Percentiles rank a stretch among this genome's conserved stretches.
phyloP scores from a whole-genome alignment of 306 rosid genomes.

The Mucuna pruriens region DNA sequence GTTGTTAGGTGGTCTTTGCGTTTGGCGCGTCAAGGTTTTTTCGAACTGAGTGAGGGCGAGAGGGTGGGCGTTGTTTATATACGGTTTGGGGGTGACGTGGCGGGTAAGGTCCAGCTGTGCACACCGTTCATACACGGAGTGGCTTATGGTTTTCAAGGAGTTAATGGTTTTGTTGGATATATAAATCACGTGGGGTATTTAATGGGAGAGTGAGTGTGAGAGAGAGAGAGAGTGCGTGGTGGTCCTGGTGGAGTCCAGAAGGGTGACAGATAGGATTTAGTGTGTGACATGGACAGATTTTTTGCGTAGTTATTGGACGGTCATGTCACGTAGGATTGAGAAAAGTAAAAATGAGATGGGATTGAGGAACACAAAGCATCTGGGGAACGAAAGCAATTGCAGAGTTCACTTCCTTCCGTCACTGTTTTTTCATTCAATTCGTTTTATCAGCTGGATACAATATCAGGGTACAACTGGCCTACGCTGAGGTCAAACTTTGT shows the following conservation, averaged over 20 bases:
- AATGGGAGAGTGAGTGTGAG: background rate
- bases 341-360: no score
- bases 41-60: background rate
- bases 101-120: constrained; percentile 36
- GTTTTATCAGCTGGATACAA: no score
- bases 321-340: background rate
- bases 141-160: no score
- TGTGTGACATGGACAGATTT: background rate
- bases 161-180: background rate
- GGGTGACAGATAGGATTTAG: background rate
- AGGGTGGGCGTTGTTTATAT: constrained; percentile 37
- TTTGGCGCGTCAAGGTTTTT: background rate
- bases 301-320: background rate
- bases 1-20: background rate
- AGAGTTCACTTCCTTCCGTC: background rate
- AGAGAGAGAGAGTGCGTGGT: background rate
- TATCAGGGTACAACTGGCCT: no score
- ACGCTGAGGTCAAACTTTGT: no score
- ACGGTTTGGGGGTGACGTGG: constrained; percentile 53
- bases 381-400: background rate
- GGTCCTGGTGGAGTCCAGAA: background rate
- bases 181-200: constrained; percentile 2
- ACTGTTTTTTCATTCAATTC: no score
- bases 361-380: background rate
- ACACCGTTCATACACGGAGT: constrained; percentile 59